phyloP scores from a whole-genome alignment of 2,329 filamentous ascomycete species.

The Sarocladium oryzae region DNA sequence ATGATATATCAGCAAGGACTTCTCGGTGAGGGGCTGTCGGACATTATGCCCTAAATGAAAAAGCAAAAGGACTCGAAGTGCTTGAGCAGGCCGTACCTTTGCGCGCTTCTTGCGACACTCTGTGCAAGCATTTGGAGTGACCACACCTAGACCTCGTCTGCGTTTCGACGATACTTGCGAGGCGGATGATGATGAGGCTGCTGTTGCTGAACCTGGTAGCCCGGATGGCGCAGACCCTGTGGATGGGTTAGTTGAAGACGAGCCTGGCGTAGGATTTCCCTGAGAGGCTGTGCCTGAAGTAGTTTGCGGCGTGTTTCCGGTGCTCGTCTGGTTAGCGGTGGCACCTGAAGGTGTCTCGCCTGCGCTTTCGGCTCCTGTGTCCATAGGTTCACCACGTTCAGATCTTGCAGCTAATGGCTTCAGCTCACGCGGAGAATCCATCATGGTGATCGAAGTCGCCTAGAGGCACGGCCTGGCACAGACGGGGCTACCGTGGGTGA shows the following conservation, averaged over 20 bases:
- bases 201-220: slow-evolving; percentile 13
- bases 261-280: slow-evolving; percentile 21
- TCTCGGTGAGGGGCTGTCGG: background rate
- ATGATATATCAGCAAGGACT: background rate
- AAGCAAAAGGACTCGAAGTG: no score
- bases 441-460: background rate
- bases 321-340: slow-evolving; percentile 23
- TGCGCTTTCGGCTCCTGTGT: slow-evolving; percentile 24
- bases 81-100: slow-evolving; percentile 41
- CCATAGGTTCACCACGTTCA: slow-evolving; percentile 20
- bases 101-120: slow-evolving; percentile 57
- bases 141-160: slow-evolving; percentile 47
- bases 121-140: slow-evolving; percentile 55
- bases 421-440: slow-evolving; percentile 1
- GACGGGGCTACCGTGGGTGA: no score
- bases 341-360: slow-evolving; percentile 19
- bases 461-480: background rate
- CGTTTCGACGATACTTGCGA: slow-evolving; percentile 35
- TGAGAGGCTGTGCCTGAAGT: slow-evolving; percentile 19
- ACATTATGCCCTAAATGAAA: no score
- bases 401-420: background rate
- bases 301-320: slow-evolving; percentile 27
- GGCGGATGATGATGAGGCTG: slow-evolving; percentile 16
- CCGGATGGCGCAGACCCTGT: slow-evolving; percentile 9
- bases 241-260: slow-evolving; percentile 15